Evolutionary conservation across 2,329 filamentous ascomycete genomes (phyloP).

Genomic region (Purpureocillium takamizusanense): DNA sequence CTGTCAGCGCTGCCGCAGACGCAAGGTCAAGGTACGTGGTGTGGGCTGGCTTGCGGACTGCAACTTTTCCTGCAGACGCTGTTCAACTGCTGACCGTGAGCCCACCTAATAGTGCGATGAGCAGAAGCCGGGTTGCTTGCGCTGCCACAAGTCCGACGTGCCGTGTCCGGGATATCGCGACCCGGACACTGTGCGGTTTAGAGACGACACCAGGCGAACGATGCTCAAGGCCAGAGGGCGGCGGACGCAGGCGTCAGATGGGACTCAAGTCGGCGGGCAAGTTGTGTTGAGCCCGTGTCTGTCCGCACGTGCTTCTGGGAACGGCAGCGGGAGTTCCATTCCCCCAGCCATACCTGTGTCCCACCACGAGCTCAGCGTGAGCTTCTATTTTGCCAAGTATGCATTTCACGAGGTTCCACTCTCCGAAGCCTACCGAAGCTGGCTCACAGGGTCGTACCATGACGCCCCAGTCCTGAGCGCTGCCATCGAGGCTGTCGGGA

Average conservation of each 20-base stretch:
- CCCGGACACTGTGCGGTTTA: conserved; percentile 12
- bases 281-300: no score
- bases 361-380: conserved; percentile 7
- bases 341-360: background rate
- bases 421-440: conserved; percentile 8
- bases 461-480: conserved; percentile 6
- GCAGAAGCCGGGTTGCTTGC: conserved; percentile 13
- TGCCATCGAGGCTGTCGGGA: conserved; percentile 15
- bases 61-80: no score
- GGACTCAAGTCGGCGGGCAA: no score
- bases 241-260: no score
- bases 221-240: background rate
- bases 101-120: conserved; percentile 17
- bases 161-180: conserved; percentile 16
- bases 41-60: background rate
- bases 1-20: conserved; percentile 16
- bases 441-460: conserved; percentile 10
- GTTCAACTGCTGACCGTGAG: background rate
- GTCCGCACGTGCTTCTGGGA: no score
- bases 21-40: conserved; percentile 14
- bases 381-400: conserved; percentile 16
- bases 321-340: no score
- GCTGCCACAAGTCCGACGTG: conserved; percentile 12
- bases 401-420: conserved; percentile 10
- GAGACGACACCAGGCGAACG: conserved; percentile 14